Evolutionary conservation across 2,329 filamentous ascomycete species (phyloP), one percentile per base, ranked within the genome.

Genomic region (Xylariaceae sp.): DNA sequence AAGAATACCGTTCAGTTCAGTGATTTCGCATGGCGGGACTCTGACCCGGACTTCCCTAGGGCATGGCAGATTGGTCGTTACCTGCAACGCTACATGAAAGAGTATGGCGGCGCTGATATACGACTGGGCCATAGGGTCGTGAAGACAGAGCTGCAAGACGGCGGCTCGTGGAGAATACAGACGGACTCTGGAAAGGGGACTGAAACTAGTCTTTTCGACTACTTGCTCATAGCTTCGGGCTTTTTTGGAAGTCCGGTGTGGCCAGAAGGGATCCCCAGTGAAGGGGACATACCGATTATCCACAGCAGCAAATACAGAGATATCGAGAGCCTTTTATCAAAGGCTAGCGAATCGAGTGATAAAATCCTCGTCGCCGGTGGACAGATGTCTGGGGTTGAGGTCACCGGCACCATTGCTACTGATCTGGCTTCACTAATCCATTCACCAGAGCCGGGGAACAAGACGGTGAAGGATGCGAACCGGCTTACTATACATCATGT

Each of bases 361-460:
- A 88, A 85, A 64, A 83, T 94, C 12, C 75, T 90, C 1, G 76
- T 95, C 0, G 81, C 91, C 1, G 89, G 89, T 0, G 89, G 88
- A 0, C 88, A 91, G 63, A 91, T 94, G 79, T 92, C 88, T 2
- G 89, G 88, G 0, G 81, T 88, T 4, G 89, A 95, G 72, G 86
- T 86, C 47, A 86, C 88, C 0, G 85, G 83, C 7, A 84, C 85
- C 1, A 80, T 91, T 48, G 88, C 87, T 8, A 76, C 83, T 3
- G 83, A 91, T 58, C 69, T 92, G 1, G 91, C 88, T 0, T 83
- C 83, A 4, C 78, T 79, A 2, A 69, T 71, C 9, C 74, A 86
- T 66, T 78, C 80, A 0, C 80, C 84, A 0, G 71, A 70, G 0
- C 80, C 84, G 0, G 71, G 70, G 0, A 57, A 70, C 1, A 74